Conservation (phyloP, 768 basidiomycete species). For the Mycena indigotica region DNA sequence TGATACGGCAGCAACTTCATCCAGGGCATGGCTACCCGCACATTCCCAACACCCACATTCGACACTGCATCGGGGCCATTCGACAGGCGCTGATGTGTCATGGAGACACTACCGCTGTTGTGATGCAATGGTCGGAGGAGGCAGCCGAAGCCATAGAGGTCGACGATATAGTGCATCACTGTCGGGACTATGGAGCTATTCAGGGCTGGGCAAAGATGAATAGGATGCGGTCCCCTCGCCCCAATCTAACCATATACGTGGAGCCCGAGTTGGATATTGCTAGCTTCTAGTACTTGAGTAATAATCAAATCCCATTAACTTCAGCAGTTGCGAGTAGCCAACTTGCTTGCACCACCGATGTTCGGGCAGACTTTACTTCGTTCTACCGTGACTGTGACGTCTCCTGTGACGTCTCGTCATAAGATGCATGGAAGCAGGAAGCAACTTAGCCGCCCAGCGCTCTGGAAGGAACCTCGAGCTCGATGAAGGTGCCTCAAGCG, state of each 20-base stretch:
- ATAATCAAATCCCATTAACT: no score
- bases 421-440: no score
- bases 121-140: conserved; percentile 19
- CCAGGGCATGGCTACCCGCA: conserved; percentile 25
- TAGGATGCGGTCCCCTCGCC: not conserved
- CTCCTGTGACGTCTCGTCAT: no score
- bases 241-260: not conserved
- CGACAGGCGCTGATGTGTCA: conserved; percentile 16
- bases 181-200: conserved; percentile 14
- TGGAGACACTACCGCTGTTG: conserved; percentile 18
- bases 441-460: no score
- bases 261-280: not conserved
- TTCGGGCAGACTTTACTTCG: no score
- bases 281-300: not conserved
- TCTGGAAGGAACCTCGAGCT: no score
- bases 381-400: no score
- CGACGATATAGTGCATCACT: conserved; percentile 17
- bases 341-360: no score
- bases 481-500: no score
- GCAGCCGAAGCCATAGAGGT: not conserved
- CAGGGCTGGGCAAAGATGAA: conserved; percentile 18
- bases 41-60: conserved; percentile 10
- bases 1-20: conserved; percentile 24
- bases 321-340: no score
- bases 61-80: conserved; percentile 18